Percentiles rank a stretch among this genome's conserved stretches.
Conservation (phyloP, 805 yeast species). For the Kuraishia ogatae region DNA sequence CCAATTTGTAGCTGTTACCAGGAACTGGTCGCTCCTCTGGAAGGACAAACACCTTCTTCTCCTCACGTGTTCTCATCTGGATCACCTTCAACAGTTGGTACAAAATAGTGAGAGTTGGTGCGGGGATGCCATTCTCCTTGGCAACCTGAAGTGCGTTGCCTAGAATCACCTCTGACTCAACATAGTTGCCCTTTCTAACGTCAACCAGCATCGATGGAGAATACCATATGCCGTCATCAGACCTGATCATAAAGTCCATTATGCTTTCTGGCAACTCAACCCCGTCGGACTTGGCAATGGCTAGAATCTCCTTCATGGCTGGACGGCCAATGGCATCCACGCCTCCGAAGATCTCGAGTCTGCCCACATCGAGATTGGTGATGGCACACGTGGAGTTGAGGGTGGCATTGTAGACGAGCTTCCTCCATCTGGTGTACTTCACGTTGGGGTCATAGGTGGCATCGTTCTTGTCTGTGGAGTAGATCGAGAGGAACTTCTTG, state of each 20-base stretch:
- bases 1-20: neutral
- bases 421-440: conserved; percentile 50
- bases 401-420: conserved; percentile 62
- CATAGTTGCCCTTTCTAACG: conserved; percentile 51
- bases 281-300: conserved; percentile 65
- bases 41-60: conserved; percentile 32
- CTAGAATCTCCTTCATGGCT: conserved; percentile 59
- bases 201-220: conserved; percentile 73
- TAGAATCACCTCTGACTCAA: conserved; percentile 64
- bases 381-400: conserved; percentile 56
- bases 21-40: conserved; percentile 30
- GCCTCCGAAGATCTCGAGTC: conserved; percentile 37
- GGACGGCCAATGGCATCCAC: conserved; percentile 35
- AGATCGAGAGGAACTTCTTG: conserved; percentile 34
- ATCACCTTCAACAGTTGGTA: conserved; percentile 52
- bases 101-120: conserved; percentile 53
- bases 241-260: conserved; percentile 41
- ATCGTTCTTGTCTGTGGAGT: conserved; percentile 32
- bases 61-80: conserved; percentile 56
- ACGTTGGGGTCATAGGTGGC: conserved; percentile 34
- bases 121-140: conserved; percentile 31
- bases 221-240: conserved; percentile 51
- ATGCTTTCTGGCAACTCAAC: conserved; percentile 40
- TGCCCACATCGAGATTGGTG: conserved; percentile 51
- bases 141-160: conserved; percentile 56